Percentiles rank a stretch among this genome's conserved stretches.
Conservation (phyloP, 2,329 filamentous ascomycete genomes). For the Alternaria longipes region DNA sequence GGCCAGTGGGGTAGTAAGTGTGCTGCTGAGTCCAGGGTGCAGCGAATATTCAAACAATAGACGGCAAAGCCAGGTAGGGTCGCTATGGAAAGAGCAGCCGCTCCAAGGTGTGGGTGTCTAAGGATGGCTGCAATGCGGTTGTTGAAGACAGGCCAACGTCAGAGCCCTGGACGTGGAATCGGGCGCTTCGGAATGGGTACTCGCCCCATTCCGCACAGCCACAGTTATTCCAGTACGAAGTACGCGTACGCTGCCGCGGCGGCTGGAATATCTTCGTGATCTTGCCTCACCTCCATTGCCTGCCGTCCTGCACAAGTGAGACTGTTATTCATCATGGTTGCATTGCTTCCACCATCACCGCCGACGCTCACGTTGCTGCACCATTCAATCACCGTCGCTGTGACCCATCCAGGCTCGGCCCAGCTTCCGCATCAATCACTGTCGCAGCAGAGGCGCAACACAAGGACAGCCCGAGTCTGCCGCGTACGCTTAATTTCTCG, state of each 20-base stretch:
- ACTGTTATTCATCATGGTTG: background rate
- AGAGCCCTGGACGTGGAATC: slow-evolving; percentile 15
- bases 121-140: slow-evolving; percentile 10
- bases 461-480: slow-evolving; percentile 11
- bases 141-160: slow-evolving; percentile 16
- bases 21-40: slow-evolving; percentile 12
- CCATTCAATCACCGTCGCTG: background rate
- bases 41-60: slow-evolving; percentile 4
- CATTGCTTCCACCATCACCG: background rate
- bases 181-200: slow-evolving; percentile 17
- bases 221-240: slow-evolving; percentile 21
- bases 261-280: background rate
- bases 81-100: slow-evolving; percentile 16
- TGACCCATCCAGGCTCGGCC: slow-evolving; percentile 8
- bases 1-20: slow-evolving; percentile 23
- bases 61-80: slow-evolving; percentile 8
- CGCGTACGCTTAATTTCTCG: slow-evolving; percentile 19
- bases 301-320: background rate
- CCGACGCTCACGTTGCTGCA: background rate
- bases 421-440: slow-evolving; percentile 9
- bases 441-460: slow-evolving; percentile 2
- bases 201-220: slow-evolving; percentile 25
- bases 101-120: slow-evolving; percentile 18
- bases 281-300: background rate
- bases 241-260: slow-evolving; percentile 16